These are phyloP conservation scores for Skeletonema potamos DNA, from an alignment of 108 stramenopile genomes.

Conservation along the genomic window DNA sequence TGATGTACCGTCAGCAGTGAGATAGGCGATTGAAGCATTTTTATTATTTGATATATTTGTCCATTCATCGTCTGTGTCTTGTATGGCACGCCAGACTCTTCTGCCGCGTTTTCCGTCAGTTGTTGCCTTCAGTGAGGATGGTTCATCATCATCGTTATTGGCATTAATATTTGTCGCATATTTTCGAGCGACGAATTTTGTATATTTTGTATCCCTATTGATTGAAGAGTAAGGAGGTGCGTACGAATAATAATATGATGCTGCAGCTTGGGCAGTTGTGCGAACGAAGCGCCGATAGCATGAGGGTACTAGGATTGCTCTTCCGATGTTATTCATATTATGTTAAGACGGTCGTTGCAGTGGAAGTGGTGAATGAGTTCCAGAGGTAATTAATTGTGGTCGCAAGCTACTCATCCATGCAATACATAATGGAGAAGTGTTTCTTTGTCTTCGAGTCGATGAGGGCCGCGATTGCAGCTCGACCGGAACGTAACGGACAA, in stretches of 20 bases:
- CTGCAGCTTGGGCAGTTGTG: neutral
- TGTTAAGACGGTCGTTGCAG: no score
- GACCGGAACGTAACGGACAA: no score
- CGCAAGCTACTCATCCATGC: no score
- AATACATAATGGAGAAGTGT: no score
- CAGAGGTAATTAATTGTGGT: no score
- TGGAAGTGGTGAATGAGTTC: no score
- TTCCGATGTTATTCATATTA: neutral
- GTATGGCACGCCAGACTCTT: slow-evolving; percentile 28
- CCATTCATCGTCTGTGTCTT: slow-evolving; percentile 4
- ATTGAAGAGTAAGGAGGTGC: neutral
- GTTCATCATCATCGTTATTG: neutral
- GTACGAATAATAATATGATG: no score
- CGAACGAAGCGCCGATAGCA: neutral
- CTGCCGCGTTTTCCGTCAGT: slow-evolving; percentile 18
- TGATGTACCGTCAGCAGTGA: slow-evolving; percentile 1
- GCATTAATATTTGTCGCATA: neutral
- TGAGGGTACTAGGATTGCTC: neutral
- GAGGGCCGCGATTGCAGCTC: no score
- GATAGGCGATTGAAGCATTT: neutral
- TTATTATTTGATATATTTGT: neutral
- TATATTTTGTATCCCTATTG: neutral
- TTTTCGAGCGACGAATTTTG: neutral
- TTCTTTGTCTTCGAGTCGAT: no score
- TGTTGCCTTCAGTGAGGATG: neutral